Evolutionary conservation across 106 monocot species (phyloP).

Genomic region (Narthecium ossifragum): DNA sequence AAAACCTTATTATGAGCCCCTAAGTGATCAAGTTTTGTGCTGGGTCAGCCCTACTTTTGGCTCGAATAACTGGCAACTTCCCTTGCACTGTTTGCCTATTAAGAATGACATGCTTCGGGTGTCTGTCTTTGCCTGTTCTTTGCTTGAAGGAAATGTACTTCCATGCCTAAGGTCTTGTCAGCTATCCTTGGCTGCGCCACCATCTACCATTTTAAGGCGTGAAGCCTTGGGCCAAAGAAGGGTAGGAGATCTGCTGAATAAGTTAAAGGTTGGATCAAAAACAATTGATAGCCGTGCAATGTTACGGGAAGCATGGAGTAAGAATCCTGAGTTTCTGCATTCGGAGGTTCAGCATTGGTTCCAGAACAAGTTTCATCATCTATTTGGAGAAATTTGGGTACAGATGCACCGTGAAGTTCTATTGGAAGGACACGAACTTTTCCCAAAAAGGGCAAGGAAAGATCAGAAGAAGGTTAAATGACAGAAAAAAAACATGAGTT

Average conservation of each 20-base stretch:
- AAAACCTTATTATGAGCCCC: constrained; percentile 76
- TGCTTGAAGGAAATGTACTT: constrained; percentile 76
- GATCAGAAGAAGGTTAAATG: constrained; percentile 6
- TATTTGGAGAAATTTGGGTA: constrained; percentile 50
- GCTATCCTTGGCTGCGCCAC: constrained; percentile 44
- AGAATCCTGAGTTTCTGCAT: constrained; percentile 39
- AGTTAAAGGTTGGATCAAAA: constrained; percentile 38
- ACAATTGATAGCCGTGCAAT: constrained; percentile 51
- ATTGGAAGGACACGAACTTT: constrained; percentile 45
- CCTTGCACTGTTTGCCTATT: constrained; percentile 55
- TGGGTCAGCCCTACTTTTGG: constrained; percentile 90
- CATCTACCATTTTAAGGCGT: constrained; percentile 50
- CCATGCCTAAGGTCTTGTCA: constrained; percentile 63
- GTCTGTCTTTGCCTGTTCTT: constrained; percentile 69
- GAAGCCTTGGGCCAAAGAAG: constrained; percentile 67
- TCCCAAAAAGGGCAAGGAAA: constrained; percentile 46
- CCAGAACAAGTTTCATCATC: constrained; percentile 43
- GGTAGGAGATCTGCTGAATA: constrained; percentile 60
- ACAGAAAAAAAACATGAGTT: too few relatives aligned
- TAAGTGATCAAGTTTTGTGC: constrained; percentile 49
- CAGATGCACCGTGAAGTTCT: constrained; percentile 51
- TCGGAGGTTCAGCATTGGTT: constrained; percentile 69
- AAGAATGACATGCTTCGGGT: constrained; percentile 38
- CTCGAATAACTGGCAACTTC: constrained; percentile 82
- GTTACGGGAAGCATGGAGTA: constrained; percentile 58